Base-by-base conservation (phyloP, 2,329 filamentous ascomycete genomes). In the Chrysosporium queenslandicum region DNA sequence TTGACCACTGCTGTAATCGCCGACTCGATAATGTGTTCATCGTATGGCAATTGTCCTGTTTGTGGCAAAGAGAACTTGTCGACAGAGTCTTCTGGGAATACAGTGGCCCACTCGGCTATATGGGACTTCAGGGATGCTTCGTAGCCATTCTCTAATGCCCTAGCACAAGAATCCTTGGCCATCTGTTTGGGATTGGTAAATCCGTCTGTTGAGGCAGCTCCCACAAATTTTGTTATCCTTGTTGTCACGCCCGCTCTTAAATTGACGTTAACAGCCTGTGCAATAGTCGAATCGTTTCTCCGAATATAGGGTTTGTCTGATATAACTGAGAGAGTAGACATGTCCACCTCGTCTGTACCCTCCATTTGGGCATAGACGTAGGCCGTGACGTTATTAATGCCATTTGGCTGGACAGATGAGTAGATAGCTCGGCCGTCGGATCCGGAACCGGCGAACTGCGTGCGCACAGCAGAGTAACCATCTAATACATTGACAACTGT, bases 401-500 rank as follows among this genome's bases (percentile, higher is more conserved):
- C 81, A 46, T 71, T 67, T 0, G 85, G 85, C 23, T 75, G 75
- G 1, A 88, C 83, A 1, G 81, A 77, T 1, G 80, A 76, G 71
- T 77, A 86, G 40, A 88, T 83, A 1, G 77, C 69, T 16, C 74
- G 70, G 1, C 72, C 64, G 36, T 82, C 78, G 34, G 73, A 68
- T 1, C 76, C 77, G 23, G 80, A 84, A 1, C 72, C 71, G 1
- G 75, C 74, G 54, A 80, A 77, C 40, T 79, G 74, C 0, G 82
- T 79, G 12, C 83, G 75, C 7, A 83, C 78, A n/a, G 85, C 83
- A 59, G 79, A 78, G 56, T 78, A 76, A 0, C 85, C 85, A 58
- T 87, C 81, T 3, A 87, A 62, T 0, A 86, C 70, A 64, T 87
- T 85, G 11, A 79, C 80, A 2, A 87, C 72, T 0, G 76, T 80